Evolutionary conservation across 345 rosid species (phyloP), one percentile per base, ranked within the genome.

Genomic region (Corymbia maculata): DNA sequence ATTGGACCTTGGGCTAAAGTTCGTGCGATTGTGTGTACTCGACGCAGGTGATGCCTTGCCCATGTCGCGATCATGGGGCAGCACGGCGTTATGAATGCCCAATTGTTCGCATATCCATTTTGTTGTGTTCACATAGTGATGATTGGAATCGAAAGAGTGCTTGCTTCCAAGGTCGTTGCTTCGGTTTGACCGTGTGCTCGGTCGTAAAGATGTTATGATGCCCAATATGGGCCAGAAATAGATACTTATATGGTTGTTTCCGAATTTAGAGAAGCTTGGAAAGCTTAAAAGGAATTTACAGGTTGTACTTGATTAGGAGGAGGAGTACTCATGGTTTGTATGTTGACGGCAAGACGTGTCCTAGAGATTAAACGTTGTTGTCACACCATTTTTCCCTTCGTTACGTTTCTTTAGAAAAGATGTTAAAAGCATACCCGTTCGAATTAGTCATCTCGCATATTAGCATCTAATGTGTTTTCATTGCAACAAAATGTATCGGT

Each of bases 381-480:
- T 59, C 30, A 11, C 68, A 59, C 68, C 30, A 59, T 36, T 36
- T 36, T 36, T 36, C 42, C 2, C 42, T 36, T 36, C 4, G 42
- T 36, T 36, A 36, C 42, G 42, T 36, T 36, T 36, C 3, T 36
- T 36, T 36, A 36, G 42, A 36, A 36, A 36, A 36, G 42, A 36
- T 28, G 30, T 59, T 59, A 59, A 26, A 26, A 59, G 13, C 26
- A 3, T 13, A 24, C 14, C 68, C 30, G 30, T 59, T 26, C 3
- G 15, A 59, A 59, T 59, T 59, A 64, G 75, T 3, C 16, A 36
- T 64, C 17, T 13, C 75, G 2, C 19, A 4, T n/a, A n/a, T 9
- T 64, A 16, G n/a, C 32, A 5, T n/a, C 17, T 13, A 2, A 2
- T 13, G 13, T n/a, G 75, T 2, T n/a, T n/a, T n/a, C 0, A 36